Conservation (phyloP, 2,329 filamentous ascomycete species). For the Xylaria polymorpha region DNA sequence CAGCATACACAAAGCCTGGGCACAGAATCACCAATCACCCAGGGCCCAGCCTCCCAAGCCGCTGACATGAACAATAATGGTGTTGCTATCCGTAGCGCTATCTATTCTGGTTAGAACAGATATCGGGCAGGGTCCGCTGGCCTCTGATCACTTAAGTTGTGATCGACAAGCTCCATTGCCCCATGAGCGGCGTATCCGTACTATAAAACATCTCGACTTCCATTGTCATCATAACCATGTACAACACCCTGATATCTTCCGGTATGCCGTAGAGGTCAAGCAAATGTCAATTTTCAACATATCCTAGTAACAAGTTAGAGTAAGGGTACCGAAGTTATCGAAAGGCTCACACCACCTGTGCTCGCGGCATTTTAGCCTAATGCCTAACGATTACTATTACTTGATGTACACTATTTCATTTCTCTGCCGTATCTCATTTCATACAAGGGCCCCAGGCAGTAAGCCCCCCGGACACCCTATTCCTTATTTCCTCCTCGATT, state of each 20-base stretch:
- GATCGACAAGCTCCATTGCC: conserved; percentile 27
- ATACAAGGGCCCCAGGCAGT: background rate
- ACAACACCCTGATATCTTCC: background rate
- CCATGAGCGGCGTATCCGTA: conserved; percentile 15
- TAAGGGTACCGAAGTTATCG: background rate
- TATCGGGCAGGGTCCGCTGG: conserved; percentile 11
- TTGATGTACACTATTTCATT: conserved; percentile 19
- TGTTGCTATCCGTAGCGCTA: background rate
- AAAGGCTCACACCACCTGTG: background rate
- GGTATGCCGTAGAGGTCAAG: background rate
- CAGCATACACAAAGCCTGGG: conserved; percentile 1
- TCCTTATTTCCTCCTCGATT: background rate
- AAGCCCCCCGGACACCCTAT: background rate
- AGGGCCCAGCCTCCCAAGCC: conserved; percentile 2
- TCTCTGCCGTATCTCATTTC: background rate
- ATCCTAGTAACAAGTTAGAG: background rate
- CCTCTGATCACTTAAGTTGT: conserved; percentile 17
- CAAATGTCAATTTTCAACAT: background rate
- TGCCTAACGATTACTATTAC: conserved; percentile 20
- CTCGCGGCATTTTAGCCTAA: conserved; percentile 31
- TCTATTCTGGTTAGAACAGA: background rate
- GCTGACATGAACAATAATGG: background rate
- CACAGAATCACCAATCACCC: conserved; percentile 3
- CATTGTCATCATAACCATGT: background rate
- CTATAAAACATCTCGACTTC: background rate